Base-by-base conservation (phyloP, 2,329 filamentous ascomycete genomes). In the Trichoderma koningiopsis region DNA sequence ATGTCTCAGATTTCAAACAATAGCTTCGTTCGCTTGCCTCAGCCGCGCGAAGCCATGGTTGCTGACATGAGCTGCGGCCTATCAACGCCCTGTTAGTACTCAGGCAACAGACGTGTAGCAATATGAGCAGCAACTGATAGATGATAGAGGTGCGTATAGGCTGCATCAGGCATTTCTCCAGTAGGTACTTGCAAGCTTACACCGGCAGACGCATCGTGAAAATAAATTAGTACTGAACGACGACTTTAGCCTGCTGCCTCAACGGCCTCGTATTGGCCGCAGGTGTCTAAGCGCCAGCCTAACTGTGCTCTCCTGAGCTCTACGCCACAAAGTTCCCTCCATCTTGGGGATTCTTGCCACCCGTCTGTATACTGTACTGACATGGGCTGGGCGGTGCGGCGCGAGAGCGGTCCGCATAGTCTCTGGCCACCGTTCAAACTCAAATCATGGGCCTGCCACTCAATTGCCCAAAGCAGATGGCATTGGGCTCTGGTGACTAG, bases 331-430 rank as follows among this genome's bases (percentile, higher is more conserved):
- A 24, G 24, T 49, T 49, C 19, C 27, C 59, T 52, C 8, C 31
- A 29, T 55, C 37, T 58, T 58, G 35, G 40, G 40, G 37, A 37
- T 59, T 52, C 29, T 24, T 59, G 55, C 40, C 55, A 67, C 55
- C 24, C 24, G 11, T 7, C 40, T n/a, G 40, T 10, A 19, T 43
- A 40, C 37, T 40, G 27, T 29, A 58, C 58, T 59, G 53, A 55
- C 52, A 49, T 67, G 63, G 63, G 40, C 63, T 67, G 63, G 49
- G 68, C 68, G 68, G 68, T 65, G 68, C 68, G 68, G 68, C 68
- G 56, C 68, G 68, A 67, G 40, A 49, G 31, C 68, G 68, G 68
- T 70, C 68, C 68, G 68, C 68, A 67, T 27, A 19, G 43, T 53
- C 35, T 56, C 57, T 59, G 29, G 33, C 68, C 68, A 43, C 62